Percentiles rank a stretch among this genome's conserved stretches.
Evolutionary conservation across 331 rosid species (phyloP).

Genomic region (Malus hybrid): DNA sequence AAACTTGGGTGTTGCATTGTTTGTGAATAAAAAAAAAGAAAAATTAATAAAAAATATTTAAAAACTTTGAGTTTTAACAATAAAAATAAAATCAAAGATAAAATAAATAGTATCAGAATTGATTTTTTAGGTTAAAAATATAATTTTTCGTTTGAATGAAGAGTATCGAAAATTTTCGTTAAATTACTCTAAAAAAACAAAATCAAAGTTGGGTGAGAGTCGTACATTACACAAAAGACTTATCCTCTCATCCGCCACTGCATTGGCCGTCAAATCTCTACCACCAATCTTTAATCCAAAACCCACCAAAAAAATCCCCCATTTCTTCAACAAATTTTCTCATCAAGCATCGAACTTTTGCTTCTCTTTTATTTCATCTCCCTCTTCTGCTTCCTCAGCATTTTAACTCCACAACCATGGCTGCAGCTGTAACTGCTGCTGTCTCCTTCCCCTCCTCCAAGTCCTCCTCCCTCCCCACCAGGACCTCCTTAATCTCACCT

Average conservation of each 20-base stretch:
- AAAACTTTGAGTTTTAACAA: too few species aligned
- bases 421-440: slow-evolving; percentile 77
- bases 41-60: too few species aligned
- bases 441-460: slow-evolving; percentile 74
- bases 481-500: slow-evolving; percentile 41
- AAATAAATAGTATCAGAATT: too few species aligned
- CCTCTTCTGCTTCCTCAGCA: slow-evolving; percentile 9
- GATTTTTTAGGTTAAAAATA: too few species aligned
- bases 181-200: too few species aligned
- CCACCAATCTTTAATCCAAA: slow-evolving; percentile 71
- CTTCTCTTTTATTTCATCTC: not conserved
- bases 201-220: slow-evolving; percentile 2
- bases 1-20: not conserved
- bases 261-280: slow-evolving; percentile 54
- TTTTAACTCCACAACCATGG: slow-evolving; percentile 37
- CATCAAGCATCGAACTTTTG: slow-evolving; percentile 5
- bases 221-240: slow-evolving; percentile 29
- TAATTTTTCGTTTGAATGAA: too few species aligned
- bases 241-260: slow-evolving; percentile 62
- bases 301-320: slow-evolving; percentile 1
- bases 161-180: too few species aligned
- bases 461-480: slow-evolving; percentile 46
- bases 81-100: too few species aligned
- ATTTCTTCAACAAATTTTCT: not conserved
- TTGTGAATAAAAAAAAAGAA: too few species aligned